A percentile compares a stretch with the other conserved stretches of the same genome.
These are phyloP conservation scores for Ballota nigra DNA, from an alignment of 257 asterid species.

Conservation along the genomic window DNA sequence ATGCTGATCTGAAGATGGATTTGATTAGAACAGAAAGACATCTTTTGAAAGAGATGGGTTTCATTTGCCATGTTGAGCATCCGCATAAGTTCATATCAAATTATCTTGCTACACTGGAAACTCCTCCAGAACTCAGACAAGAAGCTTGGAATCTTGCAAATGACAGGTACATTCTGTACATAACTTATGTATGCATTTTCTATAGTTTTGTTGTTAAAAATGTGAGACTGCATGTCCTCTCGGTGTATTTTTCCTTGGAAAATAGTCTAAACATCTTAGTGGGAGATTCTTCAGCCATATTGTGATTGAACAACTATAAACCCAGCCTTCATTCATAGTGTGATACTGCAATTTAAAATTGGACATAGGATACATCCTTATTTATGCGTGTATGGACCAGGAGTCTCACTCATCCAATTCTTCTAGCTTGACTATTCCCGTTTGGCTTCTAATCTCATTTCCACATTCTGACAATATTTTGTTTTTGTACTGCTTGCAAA, in stretches of 20 bases:
- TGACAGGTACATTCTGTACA: constrained; percentile 57
- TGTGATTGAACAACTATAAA: background rate
- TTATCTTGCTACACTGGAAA: constrained; percentile 76
- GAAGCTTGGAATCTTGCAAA: constrained; percentile 99
- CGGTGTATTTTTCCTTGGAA: background rate
- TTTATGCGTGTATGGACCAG: constrained; percentile 1
- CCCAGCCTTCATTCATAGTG: background rate
- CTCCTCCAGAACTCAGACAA: constrained; percentile 80
- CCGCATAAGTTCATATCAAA: constrained; percentile 96
- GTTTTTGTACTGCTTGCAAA: constrained; percentile 19
- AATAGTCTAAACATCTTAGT: background rate
- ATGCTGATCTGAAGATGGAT: constrained; percentile 72
- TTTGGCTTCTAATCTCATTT: background rate
- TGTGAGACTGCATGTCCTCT: background rate
- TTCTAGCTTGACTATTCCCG: constrained; percentile 11
- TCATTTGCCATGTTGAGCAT: constrained; percentile 98
- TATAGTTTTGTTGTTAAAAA: background rate
- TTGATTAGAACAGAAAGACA: constrained; percentile 82
- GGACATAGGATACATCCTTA: constrained; percentile 5
- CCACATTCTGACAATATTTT: constrained; percentile 4
- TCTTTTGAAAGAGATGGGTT: constrained; percentile 95
- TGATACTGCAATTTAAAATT: background rate
- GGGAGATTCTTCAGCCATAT: constrained; percentile 5
- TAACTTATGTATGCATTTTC: background rate
- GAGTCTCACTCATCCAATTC: constrained; percentile 13